Evolutionary conservation across 495 filamentous ascomycete genomes (phyloP).

Genomic region (Aspergillus cristatus): DNA sequence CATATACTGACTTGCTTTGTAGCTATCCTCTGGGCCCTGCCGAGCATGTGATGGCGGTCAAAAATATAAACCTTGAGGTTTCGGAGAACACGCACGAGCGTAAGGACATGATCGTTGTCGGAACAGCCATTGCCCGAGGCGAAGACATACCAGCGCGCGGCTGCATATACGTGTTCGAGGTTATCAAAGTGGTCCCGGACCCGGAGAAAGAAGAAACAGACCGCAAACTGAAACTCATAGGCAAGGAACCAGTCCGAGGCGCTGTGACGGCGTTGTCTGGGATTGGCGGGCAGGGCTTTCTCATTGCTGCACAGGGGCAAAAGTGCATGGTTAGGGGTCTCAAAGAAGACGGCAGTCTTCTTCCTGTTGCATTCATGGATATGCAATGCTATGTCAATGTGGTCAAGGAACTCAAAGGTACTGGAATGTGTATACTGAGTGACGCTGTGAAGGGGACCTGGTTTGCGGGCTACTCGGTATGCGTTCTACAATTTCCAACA

Average conservation of each 20-base stretch:
- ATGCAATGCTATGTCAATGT: constrained; percentile 86
- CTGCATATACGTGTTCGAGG: constrained; percentile 83
- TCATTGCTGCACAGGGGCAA: constrained; percentile 88
- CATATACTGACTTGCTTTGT: constrained; percentile 1
- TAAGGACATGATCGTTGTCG: constrained; percentile 69
- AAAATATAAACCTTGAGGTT: constrained; percentile 76
- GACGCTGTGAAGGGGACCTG: constrained; percentile 90
- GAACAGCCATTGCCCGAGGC: constrained; percentile 72
- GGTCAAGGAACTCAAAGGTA: constrained; percentile 70
- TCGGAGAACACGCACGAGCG: constrained; percentile 85
- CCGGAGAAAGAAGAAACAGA: constrained; percentile 77
- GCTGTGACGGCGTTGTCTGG: constrained; percentile 84
- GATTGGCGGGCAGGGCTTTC: constrained; percentile 84
- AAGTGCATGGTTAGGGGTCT: constrained; percentile 95
- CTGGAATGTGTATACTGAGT: constrained; percentile 72
- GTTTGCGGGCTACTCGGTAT: constrained; percentile 85
- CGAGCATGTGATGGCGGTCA: constrained; percentile 71
- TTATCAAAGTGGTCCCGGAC: constrained; percentile 84
- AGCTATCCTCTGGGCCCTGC: constrained; percentile 51
- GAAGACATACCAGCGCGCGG: constrained; percentile 83
- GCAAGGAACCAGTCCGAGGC: constrained; percentile 83
- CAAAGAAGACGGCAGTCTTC: constrained; percentile 83
- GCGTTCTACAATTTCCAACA: constrained; percentile 3
- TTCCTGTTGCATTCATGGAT: constrained; percentile 96
- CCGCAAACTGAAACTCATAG: constrained; percentile 73